Evolutionary conservation across 2,329 filamentous ascomycete species (phyloP), one percentile per base, ranked within the genome.

Genomic region (Clarireedia homoeocarpa): DNA sequence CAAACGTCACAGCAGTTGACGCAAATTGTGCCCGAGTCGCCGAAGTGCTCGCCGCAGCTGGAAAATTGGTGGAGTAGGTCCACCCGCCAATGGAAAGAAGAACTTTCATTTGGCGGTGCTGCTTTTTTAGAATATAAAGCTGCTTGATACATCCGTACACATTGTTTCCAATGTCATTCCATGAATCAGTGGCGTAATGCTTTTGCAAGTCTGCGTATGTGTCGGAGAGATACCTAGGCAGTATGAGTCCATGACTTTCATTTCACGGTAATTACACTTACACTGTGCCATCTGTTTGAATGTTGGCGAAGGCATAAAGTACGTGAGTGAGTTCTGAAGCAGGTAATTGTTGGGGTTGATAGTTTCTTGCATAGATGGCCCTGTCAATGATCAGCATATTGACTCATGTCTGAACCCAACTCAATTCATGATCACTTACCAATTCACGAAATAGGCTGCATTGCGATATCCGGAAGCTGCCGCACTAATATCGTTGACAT

Each of bases 51-150:
- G 85, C 82, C 0, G 85, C 84, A 1, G 75, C 74, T 0, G 87
- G 76, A 67, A 95, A 92, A 69, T 89, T 89, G 63, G 78, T 74
- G 2, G 87, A 90, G 71, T 90, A 94, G 0, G 88, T 91, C 87
- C 87, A 95, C 30, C 91, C 90, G 48, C 91, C 91, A 61, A 96
- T 89, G 48, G 83, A 88, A 4, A 95, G 78, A 23, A 95, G 75
- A 1, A 86, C 77, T 68, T 95, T 95, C 53, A 95, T 71, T 48
- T 89, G 81, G 15, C 89, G 84, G 70, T 95, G 85, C 56, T 77
- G 71, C 70, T 91, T 84, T 73, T 95, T 95, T 45, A 90, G 75
- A 6, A 88, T 73, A 68, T 81, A 89, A 1, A 95, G 75, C 66
- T 95, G 88, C 73, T 94, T 94, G 53, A 89, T 71, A 67, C 84